Conservation (phyloP, 495 filamentous ascomycete genomes). For the Umbilicaria muhlenbergii region DNA sequence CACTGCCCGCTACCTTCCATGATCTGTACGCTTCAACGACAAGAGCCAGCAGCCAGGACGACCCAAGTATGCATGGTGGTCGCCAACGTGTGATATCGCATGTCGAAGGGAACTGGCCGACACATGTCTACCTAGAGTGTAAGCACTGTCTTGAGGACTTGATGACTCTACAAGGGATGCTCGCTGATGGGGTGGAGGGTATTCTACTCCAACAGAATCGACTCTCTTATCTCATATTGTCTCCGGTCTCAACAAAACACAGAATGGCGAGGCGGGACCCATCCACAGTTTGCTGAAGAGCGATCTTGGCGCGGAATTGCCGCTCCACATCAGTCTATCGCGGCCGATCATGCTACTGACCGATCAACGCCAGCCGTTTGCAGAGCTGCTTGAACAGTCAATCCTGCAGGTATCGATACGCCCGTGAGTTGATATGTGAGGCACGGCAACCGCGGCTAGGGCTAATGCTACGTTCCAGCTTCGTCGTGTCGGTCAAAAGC, state of each 20-base stretch:
- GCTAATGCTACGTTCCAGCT: conserved; percentile 23
- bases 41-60: conserved; percentile 52
- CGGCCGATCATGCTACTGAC: conserved; percentile 52
- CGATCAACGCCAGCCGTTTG: conserved; percentile 46
- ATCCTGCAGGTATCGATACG: conserved; percentile 6
- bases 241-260: conserved; percentile 15
- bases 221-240: conserved; percentile 37
- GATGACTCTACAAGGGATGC: neutral
- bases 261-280: conserved; percentile 3
- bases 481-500: conserved; percentile 27
- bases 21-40: conserved; percentile 67
- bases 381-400: conserved; percentile 24
- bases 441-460: neutral
- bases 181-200: conserved; percentile 42
- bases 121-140: conserved; percentile 90
- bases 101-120: conserved; percentile 81
- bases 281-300: conserved; percentile 51
- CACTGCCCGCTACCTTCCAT: conserved; percentile 67
- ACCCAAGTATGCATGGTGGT: conserved; percentile 72
- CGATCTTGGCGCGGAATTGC: conserved; percentile 62
- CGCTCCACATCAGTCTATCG: conserved; percentile 84
- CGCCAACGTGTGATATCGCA: conserved; percentile 70
- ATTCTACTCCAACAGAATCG: conserved; percentile 44
- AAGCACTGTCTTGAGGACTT: conserved; percentile 18
- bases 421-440: conserved; percentile 22